Conservation (phyloP, 306 rosid species). For the Adenanthera pavonina region DNA sequence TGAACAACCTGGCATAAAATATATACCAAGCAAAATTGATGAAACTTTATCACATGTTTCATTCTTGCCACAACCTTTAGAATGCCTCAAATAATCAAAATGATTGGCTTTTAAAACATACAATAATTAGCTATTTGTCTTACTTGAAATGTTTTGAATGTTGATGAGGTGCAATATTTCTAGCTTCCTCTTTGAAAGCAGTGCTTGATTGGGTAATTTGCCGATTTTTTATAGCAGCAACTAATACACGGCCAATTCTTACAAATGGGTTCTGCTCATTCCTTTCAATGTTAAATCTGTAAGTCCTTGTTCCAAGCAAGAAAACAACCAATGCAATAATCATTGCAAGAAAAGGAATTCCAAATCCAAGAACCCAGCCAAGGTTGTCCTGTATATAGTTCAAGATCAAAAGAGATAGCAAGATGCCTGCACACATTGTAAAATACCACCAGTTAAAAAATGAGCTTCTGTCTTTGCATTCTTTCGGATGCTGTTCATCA, state of each 20-base stretch:
- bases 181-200: background rate
- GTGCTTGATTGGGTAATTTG: background rate
- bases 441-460: slow-evolving; percentile 15
- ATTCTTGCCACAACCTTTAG: background rate
- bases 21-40: background rate
- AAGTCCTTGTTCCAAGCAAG: slow-evolving; percentile 7
- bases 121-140: background rate
- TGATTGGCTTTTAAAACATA: background rate
- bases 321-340: background rate
- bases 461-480: slow-evolving; percentile 6
- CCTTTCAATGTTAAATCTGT: background rate
- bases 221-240: background rate
- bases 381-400: slow-evolving; percentile 2
- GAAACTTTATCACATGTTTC: background rate
- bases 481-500: background rate
- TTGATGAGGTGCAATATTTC: background rate
- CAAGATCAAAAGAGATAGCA: background rate
- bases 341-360: slow-evolving; percentile 3
- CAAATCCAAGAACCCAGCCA: background rate
- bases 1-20: background rate
- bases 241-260: slow-evolving; percentile 1
- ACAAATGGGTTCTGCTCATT: background rate
- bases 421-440: background rate
- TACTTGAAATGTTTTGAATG: slow-evolving; percentile 5
- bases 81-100: background rate